phyloP scores from a whole-genome alignment of 257 asterid genomes.

The Petrea volubilis region DNA sequence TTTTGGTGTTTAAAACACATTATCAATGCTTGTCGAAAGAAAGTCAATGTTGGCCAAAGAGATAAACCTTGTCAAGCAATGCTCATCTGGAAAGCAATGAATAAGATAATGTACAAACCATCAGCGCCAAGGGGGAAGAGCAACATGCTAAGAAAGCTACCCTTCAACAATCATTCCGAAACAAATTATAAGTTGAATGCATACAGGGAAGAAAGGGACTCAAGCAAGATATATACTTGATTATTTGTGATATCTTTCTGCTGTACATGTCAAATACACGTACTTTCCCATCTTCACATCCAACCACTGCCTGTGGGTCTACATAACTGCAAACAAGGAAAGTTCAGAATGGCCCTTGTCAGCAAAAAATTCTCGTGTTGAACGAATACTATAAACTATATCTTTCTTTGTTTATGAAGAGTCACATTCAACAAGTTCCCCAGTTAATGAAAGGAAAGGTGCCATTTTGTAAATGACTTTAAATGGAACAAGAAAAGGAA shows the following conservation, averaged over 20 bases:
- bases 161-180: conserved; percentile 2
- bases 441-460: conserved; percentile 3
- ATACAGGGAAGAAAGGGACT: not conserved
- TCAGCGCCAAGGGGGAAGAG: not conserved
- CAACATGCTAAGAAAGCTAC: not conserved
- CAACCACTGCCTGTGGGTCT: conserved; percentile 93
- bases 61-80: conserved; percentile 12
- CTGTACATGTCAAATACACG: conserved; percentile 95
- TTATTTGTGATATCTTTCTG: conserved; percentile 76
- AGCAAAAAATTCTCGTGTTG: not conserved
- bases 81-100: conserved; percentile 10
- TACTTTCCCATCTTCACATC: conserved; percentile 91
- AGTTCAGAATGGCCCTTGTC: conserved; percentile 4
- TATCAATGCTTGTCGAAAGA: not conserved
- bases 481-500: not conserved
- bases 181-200: not conserved
- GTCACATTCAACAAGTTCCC: conserved; percentile 16
- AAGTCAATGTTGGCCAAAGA: not conserved
- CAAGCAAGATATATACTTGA: conserved; percentile 53
- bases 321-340: conserved; percentile 61
- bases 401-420: not conserved
- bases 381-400: not conserved
- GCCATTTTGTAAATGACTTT: conserved; percentile 1
- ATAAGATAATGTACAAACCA: conserved; percentile 1
- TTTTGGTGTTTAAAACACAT: not conserved